Conservation (phyloP, 75 land plant species). For the Pinus taeda region DNA sequence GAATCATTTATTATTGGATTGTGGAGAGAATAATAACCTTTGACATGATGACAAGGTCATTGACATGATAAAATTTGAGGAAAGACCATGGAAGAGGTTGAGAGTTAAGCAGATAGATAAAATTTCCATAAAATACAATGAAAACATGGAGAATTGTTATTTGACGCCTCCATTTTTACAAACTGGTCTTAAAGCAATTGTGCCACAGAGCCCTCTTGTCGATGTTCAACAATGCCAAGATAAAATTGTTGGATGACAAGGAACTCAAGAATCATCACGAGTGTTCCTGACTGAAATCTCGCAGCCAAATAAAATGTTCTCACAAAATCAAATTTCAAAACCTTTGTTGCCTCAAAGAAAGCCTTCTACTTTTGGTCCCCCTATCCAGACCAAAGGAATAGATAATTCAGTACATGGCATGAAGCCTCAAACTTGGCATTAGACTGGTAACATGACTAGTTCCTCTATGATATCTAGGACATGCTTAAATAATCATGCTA, state of each 20-base stretch:
- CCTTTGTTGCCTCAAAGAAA: background rate
- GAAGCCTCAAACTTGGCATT: conserved; percentile 48
- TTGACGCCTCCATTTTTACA: background rate
- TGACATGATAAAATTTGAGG: background rate
- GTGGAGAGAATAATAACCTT: background rate
- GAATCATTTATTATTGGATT: background rate
- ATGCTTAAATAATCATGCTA: background rate
- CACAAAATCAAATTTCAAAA: background rate
- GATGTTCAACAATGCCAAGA: background rate
- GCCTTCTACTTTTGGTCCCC: background rate
- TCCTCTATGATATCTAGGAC: conserved; percentile 8
- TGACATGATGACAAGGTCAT: too few relatives aligned
- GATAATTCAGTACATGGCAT: conserved; percentile 8
- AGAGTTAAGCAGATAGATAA: background rate
- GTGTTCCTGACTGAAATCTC: background rate
- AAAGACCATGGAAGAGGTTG: conserved; percentile 2
- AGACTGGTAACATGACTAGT: conserved; percentile 12
- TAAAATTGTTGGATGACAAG: background rate
- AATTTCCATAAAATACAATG: background rate
- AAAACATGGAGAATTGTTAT: background rate
- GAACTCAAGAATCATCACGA: background rate
- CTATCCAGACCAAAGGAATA: conserved; percentile 8
- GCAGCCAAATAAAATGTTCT: background rate
- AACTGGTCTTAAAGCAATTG: background rate
- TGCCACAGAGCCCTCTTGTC: background rate